Conservation (phyloP, 2,329 filamentous ascomycete genomes). For the Blastomyces parvus region DNA sequence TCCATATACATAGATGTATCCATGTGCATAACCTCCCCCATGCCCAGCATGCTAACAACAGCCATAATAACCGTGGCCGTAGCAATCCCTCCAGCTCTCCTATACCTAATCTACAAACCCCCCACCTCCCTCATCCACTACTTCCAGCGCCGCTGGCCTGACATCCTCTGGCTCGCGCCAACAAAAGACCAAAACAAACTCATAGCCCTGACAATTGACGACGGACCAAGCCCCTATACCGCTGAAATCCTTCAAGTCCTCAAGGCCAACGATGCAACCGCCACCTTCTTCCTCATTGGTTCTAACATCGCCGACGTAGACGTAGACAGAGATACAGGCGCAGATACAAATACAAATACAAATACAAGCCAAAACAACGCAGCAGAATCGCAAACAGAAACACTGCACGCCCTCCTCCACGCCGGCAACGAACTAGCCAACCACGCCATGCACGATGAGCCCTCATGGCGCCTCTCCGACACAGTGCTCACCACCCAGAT, state of each 20-base stretch:
- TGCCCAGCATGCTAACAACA: no score
- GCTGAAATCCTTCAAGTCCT: conserved; percentile 59
- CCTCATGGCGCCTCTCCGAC: conserved; percentile 53
- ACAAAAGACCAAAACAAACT: conserved; percentile 41
- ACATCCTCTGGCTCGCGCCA: conserved; percentile 64
- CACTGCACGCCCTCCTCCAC: conserved; percentile 31
- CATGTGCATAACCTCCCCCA: no score
- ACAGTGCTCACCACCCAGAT: conserved; percentile 56
- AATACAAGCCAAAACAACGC: conserved; percentile 26
- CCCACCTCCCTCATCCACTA: conserved; percentile 61
- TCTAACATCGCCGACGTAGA: conserved; percentile 54
- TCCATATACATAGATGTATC: no score
- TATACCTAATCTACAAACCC: conserved; percentile 70
- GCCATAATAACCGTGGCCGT: background rate
- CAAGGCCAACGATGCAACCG: conserved; percentile 55
- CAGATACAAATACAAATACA: conserved; percentile 26
- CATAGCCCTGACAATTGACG: conserved; percentile 77
- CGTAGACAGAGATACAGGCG: conserved; percentile 2
- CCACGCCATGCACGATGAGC: conserved; percentile 82
- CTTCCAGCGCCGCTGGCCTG: conserved; percentile 62
- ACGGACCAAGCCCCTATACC: conserved; percentile 68
- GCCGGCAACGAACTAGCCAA: conserved; percentile 68
- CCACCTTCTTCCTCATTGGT: conserved; percentile 86
- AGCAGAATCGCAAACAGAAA: background rate
- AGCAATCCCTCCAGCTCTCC: conserved; percentile 21